phyloP scores from a whole-genome alignment of 345 rosid species.

The Ceriops zippeliana region DNA sequence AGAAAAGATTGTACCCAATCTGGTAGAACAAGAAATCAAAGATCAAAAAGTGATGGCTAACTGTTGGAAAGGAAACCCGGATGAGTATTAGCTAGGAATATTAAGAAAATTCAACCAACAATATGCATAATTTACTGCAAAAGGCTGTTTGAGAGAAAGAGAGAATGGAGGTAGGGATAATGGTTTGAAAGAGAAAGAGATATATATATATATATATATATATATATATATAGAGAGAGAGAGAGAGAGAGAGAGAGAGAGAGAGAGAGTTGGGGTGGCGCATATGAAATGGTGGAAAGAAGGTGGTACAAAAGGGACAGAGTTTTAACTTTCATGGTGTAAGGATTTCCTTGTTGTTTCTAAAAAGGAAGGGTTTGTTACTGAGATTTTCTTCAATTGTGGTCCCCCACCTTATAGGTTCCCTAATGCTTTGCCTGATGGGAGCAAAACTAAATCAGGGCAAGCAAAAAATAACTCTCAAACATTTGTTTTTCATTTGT shows the following conservation, averaged over 20 bases:
- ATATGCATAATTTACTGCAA: not conserved
- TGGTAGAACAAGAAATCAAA: too few relatives aligned
- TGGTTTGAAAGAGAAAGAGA: too few relatives aligned
- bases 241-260: too few relatives aligned
- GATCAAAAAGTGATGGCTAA: too few relatives aligned
- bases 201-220: too few relatives aligned
- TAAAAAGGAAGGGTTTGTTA: conserved; percentile 12
- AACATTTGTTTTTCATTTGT: too few relatives aligned
- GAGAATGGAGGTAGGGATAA: not conserved
- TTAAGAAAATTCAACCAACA: not conserved
- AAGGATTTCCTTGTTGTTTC: not conserved
- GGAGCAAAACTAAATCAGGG: too few relatives aligned
- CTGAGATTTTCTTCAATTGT: conserved; percentile 22
- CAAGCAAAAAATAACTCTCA: too few relatives aligned
- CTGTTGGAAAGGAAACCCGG: not conserved
- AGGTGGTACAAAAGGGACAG: not conserved
- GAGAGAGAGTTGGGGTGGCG: too few relatives aligned
- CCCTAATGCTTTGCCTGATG: too few relatives aligned
- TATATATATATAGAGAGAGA: too few relatives aligned
- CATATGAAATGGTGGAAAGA: not conserved
- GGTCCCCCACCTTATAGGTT: conserved; percentile 25
- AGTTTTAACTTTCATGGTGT: not conserved
- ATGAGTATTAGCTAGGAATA: not conserved
- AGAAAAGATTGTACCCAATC: too few relatives aligned
- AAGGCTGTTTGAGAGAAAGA: not conserved